phyloP scores from a whole-genome alignment of 176 grass and related monocot genomes.

The Puccinellia tenuiflora region DNA sequence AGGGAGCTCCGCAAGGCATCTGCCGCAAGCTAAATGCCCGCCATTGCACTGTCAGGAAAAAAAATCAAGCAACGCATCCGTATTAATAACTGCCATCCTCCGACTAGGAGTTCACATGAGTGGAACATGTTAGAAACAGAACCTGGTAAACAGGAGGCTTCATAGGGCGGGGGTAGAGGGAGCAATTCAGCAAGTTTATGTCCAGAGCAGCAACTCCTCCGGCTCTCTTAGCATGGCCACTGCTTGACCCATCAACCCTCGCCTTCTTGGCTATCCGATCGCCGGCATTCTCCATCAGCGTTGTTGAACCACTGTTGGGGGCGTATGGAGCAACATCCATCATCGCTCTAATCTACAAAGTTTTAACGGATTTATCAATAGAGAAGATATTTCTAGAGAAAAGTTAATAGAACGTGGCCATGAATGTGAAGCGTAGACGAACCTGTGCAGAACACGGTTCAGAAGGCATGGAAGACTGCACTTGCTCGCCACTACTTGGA shows the following conservation, averaged over 20 bases:
- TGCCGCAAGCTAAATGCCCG: constrained; percentile 15
- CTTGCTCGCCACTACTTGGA: too few species aligned
- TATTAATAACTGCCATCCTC: neutral
- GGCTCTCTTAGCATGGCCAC: neutral
- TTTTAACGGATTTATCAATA: too few species aligned
- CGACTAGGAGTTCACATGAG: neutral
- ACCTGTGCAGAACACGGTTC: too few species aligned
- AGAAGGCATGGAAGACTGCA: too few species aligned
- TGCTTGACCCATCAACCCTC: neutral
- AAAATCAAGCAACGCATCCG: too few species aligned
- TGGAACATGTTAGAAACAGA: neutral
- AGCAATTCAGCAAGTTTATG: neutral
- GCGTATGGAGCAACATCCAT: too few species aligned
- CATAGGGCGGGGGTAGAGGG: neutral
- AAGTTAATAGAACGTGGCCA: too few species aligned
- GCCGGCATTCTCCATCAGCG: neutral
- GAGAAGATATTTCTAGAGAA: too few species aligned
- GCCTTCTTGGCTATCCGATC: neutral
- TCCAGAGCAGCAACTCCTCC: neutral
- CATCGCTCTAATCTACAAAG: too few species aligned
- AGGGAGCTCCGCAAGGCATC: neutral
- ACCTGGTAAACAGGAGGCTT: constrained; percentile 4
- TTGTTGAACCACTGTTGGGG: too few species aligned
- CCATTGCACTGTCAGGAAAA: constrained; percentile 4
- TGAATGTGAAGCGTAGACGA: too few species aligned